These are phyloP conservation scores for Cyclanthera cordifolia DNA, from an alignment of 306 rosid genomes.

Conservation along the genomic window DNA sequence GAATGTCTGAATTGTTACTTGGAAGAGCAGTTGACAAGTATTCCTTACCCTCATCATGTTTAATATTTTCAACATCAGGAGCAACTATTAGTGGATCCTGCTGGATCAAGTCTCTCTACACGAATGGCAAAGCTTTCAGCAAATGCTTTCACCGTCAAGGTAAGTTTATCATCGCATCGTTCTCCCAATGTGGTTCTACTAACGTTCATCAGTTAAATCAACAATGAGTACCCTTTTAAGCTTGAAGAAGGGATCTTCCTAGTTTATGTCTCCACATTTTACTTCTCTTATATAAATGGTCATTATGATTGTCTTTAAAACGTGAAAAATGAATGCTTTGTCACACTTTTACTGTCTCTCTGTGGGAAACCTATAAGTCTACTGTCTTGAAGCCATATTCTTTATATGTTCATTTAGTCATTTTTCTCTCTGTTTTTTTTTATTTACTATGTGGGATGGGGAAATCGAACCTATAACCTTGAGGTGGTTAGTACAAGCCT, in stretches of 20 bases:
- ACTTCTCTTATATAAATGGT: background rate
- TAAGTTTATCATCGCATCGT: slow-evolving; percentile 18
- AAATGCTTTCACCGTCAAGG: slow-evolving; percentile 63
- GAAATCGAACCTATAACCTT: no score
- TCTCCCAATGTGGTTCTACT: background rate
- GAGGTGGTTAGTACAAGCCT: no score
- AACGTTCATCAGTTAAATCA: background rate
- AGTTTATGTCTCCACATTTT: background rate
- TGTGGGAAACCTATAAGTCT: background rate
- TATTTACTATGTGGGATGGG: no score
- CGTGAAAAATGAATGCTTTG: background rate
- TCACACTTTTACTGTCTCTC: background rate
- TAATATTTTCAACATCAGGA: slow-evolving; percentile 31
- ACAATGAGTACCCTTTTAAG: background rate
- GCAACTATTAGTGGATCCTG: slow-evolving; percentile 33
- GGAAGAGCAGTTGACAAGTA: background rate
- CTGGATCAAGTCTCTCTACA: slow-evolving; percentile 24
- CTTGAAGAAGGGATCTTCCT: background rate
- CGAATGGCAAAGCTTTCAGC: slow-evolving; percentile 46
- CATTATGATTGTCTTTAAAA: background rate
- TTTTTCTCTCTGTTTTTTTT: background rate
- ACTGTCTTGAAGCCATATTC: background rate
- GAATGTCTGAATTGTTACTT: background rate
- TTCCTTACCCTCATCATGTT: background rate
- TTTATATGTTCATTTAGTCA: background rate